phyloP scores from a whole-genome alignment of 768 basidiomycete genomes.

The Coprinellus aureogranulatus region DNA sequence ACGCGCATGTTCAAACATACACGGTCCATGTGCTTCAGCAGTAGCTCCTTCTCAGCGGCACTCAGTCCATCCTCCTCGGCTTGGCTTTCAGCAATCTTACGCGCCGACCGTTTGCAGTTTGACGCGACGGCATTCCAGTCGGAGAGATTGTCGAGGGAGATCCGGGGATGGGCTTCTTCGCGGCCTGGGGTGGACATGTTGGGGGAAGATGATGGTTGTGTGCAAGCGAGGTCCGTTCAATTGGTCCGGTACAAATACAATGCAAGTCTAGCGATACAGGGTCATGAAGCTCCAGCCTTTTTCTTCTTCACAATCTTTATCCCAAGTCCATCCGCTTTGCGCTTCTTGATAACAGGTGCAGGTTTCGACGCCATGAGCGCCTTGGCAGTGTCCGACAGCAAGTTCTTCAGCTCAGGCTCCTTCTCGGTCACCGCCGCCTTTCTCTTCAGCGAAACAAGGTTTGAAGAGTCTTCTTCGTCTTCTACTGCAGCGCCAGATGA shows the following conservation, averaged over 20 bases:
- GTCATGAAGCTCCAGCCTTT: slow-evolving; percentile 14
- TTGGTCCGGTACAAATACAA: neutral
- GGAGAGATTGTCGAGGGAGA: slow-evolving; percentile 62
- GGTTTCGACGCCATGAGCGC: slow-evolving; percentile 55
- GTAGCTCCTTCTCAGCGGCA: slow-evolving; percentile 40
- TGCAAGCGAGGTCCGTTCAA: neutral
- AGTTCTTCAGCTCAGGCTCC: slow-evolving; percentile 67
- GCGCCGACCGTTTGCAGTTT: slow-evolving; percentile 48
- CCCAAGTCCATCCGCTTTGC: slow-evolving; percentile 59
- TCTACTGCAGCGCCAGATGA: slow-evolving; percentile 6
- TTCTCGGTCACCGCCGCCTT: slow-evolving; percentile 82
- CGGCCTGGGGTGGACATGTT: slow-evolving; percentile 17
- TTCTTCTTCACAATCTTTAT: slow-evolving; percentile 69
- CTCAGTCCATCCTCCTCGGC: slow-evolving; percentile 37
- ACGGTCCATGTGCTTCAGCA: slow-evolving; percentile 50
- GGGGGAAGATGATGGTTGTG: neutral
- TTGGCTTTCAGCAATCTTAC: slow-evolving; percentile 45
- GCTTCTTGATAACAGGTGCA: slow-evolving; percentile 51
- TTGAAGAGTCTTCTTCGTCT: slow-evolving; percentile 13
- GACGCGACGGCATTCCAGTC: slow-evolving; percentile 65
- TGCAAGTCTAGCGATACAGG: neutral
- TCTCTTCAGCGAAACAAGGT: slow-evolving; percentile 74
- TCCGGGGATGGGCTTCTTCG: slow-evolving; percentile 44
- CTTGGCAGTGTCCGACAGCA: slow-evolving; percentile 65
- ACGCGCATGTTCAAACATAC: slow-evolving; percentile 28